Conservation (phyloP, 768 basidiomycete species). For the Leccinum incarnatum region DNA sequence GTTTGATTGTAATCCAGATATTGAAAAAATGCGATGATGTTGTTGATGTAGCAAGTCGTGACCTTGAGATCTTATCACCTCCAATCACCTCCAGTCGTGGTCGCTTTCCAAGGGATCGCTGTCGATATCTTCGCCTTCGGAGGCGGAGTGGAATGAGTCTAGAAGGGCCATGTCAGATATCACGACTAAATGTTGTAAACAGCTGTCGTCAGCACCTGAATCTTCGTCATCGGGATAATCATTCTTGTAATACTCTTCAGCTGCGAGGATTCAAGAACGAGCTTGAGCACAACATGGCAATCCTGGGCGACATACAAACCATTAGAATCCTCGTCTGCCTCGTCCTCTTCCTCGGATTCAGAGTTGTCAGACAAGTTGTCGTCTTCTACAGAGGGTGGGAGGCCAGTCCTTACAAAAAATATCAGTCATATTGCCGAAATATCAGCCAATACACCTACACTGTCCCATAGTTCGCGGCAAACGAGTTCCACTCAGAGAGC, state of each 20-base stretch:
- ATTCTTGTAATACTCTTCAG: constrained; percentile 82
- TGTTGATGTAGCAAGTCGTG: constrained; percentile 10
- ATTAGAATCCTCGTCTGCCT: constrained; percentile 84
- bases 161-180: constrained; percentile 4
- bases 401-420: constrained; percentile 48
- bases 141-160: constrained; percentile 60
- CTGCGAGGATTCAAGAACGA: constrained; percentile 34
- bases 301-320: constrained; percentile 39
- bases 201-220: constrained; percentile 40
- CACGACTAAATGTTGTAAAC: constrained; percentile 19
- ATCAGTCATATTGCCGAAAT: not conserved
- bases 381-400: constrained; percentile 56
- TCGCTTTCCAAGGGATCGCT: constrained; percentile 31
- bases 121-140: constrained; percentile 45
- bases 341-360: constrained; percentile 66
- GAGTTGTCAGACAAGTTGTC: constrained; percentile 56
- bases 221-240: constrained; percentile 78
- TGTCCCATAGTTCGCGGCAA: constrained; percentile 56
- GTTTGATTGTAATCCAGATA: constrained; percentile 19
- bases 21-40: constrained; percentile 19
- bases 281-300: not conserved
- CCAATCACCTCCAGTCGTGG: constrained; percentile 33
- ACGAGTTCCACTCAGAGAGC: constrained; percentile 57
- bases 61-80: not conserved
- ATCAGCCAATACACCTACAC: constrained; percentile 43